These are phyloP conservation scores for Vitellaria paradoxa DNA, from an alignment of 179 eudicot genomes.

Conservation along the genomic window DNA sequence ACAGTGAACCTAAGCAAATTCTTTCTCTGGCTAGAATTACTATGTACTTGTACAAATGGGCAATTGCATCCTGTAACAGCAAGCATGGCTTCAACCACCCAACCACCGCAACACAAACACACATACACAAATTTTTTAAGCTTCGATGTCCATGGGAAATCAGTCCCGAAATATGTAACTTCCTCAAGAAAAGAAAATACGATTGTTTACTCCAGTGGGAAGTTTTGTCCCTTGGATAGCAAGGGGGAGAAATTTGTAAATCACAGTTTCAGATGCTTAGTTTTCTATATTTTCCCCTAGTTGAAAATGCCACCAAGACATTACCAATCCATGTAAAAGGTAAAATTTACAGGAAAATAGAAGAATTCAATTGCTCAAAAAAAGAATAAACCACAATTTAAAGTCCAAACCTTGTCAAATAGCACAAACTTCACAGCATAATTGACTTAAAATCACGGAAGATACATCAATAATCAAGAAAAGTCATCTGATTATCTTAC, in stretches of 20 bases:
- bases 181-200: background rate
- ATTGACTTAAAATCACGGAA: no score
- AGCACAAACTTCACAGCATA: no score
- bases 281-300: no score
- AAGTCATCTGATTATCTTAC: constrained; percentile 11
- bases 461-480: background rate
- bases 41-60: background rate
- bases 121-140: background rate
- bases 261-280: no score
- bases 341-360: no score
- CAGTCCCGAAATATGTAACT: background rate
- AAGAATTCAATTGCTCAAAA: no score
- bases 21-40: no score
- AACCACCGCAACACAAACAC: background rate
- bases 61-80: background rate
- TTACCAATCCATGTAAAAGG: no score
- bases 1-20: background rate
- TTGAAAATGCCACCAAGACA: no score
- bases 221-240: background rate
- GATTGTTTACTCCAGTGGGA: background rate
- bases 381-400: no score
- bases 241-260: background rate
- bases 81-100: background rate
- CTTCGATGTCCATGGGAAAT: background rate
- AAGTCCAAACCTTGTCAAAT: no score